phyloP scores from a whole-genome alignment of 306 rosid species.

The Malus domestica region DNA sequence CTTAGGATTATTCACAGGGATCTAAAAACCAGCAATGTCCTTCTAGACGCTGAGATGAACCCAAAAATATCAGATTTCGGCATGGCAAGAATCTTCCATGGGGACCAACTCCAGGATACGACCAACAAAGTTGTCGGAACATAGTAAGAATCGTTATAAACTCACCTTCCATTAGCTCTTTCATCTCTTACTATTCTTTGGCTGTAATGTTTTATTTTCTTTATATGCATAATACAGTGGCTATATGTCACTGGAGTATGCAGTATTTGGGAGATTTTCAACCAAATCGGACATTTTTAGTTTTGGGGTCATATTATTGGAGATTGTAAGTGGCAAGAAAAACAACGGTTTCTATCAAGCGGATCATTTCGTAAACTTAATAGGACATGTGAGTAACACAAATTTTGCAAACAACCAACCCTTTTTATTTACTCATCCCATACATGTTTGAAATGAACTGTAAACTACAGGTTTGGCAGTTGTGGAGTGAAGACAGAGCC shows the following conservation, averaged over 20 bases:
- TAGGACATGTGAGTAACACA: constrained; percentile 9
- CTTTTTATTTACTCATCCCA: no score
- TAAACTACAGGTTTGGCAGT: constrained; percentile 35
- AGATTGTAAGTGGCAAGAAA: no score
- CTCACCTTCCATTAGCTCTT: no score
- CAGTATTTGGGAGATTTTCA: no score
- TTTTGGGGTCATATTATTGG: no score
- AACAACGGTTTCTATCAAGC: no score
- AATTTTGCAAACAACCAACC: background rate
- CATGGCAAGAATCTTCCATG: constrained; percentile 51
- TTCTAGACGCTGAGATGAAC: no score
- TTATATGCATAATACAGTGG: constrained; percentile 21
- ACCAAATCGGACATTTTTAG: no score
- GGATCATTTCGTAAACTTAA: no score
- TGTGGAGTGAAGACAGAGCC: background rate
- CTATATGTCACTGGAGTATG: background rate
- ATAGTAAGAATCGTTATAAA: constrained; percentile 33
- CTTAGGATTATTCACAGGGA: no score
- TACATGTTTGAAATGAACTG: background rate
- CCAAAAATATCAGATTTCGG: constrained; percentile 43
- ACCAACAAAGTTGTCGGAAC: constrained; percentile 50
- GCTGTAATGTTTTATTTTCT: background rate
- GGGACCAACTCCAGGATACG: background rate
- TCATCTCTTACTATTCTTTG: background rate
- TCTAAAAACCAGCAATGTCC: no score